These are phyloP conservation scores for Aschersonia sp. DNA, from an alignment of 2,329 filamentous ascomycete genomes.

Conservation along the genomic window DNA sequence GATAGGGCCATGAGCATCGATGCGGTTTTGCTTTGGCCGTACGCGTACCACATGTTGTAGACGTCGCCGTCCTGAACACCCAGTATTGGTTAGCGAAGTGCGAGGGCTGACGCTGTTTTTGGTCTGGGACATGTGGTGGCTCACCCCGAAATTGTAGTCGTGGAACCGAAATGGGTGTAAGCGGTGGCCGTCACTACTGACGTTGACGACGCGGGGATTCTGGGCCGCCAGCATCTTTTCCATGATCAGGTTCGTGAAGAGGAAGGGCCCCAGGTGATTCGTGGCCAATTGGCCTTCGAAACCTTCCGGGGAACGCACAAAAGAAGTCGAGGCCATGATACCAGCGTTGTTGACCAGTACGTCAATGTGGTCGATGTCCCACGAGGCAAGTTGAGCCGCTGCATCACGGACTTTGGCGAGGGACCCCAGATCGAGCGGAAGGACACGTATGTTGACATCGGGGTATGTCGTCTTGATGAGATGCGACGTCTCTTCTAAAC, in stretches of 20 bases:
- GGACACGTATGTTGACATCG: slow-evolving; percentile 13
- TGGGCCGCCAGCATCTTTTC: slow-evolving; percentile 21
- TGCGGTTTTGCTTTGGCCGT: slow-evolving; percentile 24
- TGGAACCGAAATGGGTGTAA: slow-evolving; percentile 16
- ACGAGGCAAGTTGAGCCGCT: slow-evolving; percentile 16
- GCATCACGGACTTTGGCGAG: slow-evolving; percentile 20
- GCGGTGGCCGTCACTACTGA: slow-evolving; percentile 19
- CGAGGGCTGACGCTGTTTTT: too few species aligned
- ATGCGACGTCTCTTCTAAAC: slow-evolving; percentile 22
- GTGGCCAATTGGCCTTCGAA: slow-evolving; percentile 27
- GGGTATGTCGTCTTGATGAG: slow-evolving; percentile 18
- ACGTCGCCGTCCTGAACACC: slow-evolving; percentile 11
- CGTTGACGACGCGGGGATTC: slow-evolving; percentile 23
- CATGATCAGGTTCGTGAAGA: slow-evolving; percentile 30
- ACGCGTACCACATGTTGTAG: slow-evolving; percentile 17
- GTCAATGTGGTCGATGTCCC: slow-evolving; percentile 13
- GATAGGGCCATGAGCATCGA: slow-evolving; percentile 18
- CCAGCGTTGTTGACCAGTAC: slow-evolving; percentile 31
- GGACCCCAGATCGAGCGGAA: slow-evolving; percentile 22
- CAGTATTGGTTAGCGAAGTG: too few species aligned
- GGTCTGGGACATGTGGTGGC: slow-evolving; percentile 2
- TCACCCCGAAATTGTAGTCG: slow-evolving; percentile 17
- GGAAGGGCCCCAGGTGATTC: slow-evolving; percentile 31
- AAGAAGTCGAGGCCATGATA: slow-evolving; percentile 21
- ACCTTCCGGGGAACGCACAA: slow-evolving; percentile 19